Evolutionary conservation across 169 alveolate genomes (phyloP).

Genomic region (Cystoisospora suis): DNA sequence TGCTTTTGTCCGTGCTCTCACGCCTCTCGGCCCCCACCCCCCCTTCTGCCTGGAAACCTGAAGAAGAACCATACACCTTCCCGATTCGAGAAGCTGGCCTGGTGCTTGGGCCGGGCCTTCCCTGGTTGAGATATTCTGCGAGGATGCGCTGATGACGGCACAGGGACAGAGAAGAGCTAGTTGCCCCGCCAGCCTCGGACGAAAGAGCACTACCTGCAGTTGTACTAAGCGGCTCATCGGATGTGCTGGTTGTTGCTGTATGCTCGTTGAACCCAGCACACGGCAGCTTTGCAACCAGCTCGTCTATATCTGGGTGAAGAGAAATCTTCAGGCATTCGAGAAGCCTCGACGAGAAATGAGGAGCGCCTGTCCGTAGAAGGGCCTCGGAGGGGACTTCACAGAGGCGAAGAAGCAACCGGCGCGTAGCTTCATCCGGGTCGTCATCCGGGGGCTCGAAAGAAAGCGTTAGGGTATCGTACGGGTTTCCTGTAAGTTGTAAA

Average conservation of each 20-base stretch:
- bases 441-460: slow-evolving; percentile 44
- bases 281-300: background rate
- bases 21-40: too few species aligned
- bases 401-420: background rate
- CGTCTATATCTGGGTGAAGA: slow-evolving; percentile 1
- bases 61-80: background rate
- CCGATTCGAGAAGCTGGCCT: too few species aligned
- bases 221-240: too few species aligned
- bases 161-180: too few species aligned
- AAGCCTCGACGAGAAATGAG: slow-evolving; percentile 22
- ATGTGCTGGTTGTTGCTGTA: too few species aligned
- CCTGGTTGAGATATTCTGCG: too few species aligned
- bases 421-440: slow-evolving; percentile 33
- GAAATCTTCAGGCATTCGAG: slow-evolving; percentile 5
- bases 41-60: background rate
- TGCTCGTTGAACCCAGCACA: too few species aligned
- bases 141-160: too few species aligned
- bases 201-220: too few species aligned
- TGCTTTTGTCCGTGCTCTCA: background rate
- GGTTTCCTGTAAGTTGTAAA: slow-evolving; percentile 37
- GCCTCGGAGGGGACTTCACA: background rate
- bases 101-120: too few species aligned
- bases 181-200: too few species aligned
- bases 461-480: slow-evolving; percentile 40
- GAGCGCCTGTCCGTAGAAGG: slow-evolving; percentile 4